Base-by-base conservation (phyloP, 1,139 yeast species). In the Eremothecium sinecaudum region DNA sequence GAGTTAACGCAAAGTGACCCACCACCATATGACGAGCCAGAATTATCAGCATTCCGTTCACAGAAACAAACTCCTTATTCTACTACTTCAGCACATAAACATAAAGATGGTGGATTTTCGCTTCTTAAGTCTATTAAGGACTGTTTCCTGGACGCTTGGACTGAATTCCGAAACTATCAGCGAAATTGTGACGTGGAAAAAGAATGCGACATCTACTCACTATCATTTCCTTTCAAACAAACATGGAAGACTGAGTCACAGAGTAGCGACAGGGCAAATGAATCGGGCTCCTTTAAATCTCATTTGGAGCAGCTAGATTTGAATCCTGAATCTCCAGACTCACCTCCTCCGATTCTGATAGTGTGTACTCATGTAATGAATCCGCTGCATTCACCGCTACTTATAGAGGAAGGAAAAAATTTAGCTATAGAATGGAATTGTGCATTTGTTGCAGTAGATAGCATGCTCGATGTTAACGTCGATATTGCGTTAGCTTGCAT, bases 141-240 rank as follows among this genome's bases (percentile, higher is more conserved):
- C 4, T 71, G 81, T 0, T 64, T 80, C 24, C 65, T 67, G 16
- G 86, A 79, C 41, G 87, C 87, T 2, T 80, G 92, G 92, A 64
- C 62, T 28, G 84, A 79, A 48, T 80, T 69, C 48, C 58, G 69
- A 36, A 61, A 64, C 5, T 79, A 73, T 50, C 67, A 68, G 39
- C 58, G 54, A 18, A 63, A 64, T 24, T 74, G 83, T 78, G 69
- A 71, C 34, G 60, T 62, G 32, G 82, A 83, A 2, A 64, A 71
- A 45, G 92, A 79, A 51, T 68, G 71, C 25, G 90, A 79, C 50
- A 64, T 73, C 0, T 76, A 74, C 46, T 74, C 81, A 0, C 47
- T 80, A 24, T 66, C 75, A 40, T 62, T 68, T 28, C 72, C 78
- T 1, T 51, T 79, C 19, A 75, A 70, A 42, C 73, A 65, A 40